Evolutionary conservation across 2,329 filamentous ascomycete species (phyloP), one percentile per base, ranked within the genome.

Genomic region (Cadophora sp.): DNA sequence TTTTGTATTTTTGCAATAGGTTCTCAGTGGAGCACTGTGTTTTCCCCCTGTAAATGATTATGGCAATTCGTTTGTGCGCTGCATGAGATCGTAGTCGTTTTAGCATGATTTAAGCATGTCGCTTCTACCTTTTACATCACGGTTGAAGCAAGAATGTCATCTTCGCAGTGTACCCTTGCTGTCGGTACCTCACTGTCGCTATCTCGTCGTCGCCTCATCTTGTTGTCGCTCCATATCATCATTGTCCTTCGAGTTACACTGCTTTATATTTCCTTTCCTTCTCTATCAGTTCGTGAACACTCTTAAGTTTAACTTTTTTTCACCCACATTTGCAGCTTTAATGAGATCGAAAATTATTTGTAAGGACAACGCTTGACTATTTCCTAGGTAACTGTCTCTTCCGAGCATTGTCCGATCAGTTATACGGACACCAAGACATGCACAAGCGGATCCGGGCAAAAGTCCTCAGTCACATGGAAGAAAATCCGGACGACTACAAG

Each of bases 371-470:
- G 51, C 58, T 31, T 63, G 59, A 62, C 76, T 76, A 69, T 77
- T 68, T 71, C 46, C 34, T 72, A 91, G 89, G 89, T 73, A 91
- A 91, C 80, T 91, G 89, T 78, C 84, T 91, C 46, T 91, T 91
- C 81, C 87, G 89, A 78, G 88, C 88, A 69, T 82, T 91, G 48
- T 89, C 87, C 71, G 88, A 91, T 76, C 88, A 92, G 81, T 78
- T 91, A 63, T 90, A 87, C 76, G 89, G 88, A 71, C 79, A 85
- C 75, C 85, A 89, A 74, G 80, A 83, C 68, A 81, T 85, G 70
- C 86, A 89, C 75, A 77, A 80, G 65, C 81, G 86, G 73, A 88
- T 92, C 73, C 88, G 90, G 62, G 80, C 81, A 60, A 80, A 79
- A 56, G 83, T 90, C 62, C 87, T 91, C 71, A 79, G 85, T 68